Conservation (phyloP, 257 asterid genomes). For the Capsicum chinense region DNA sequence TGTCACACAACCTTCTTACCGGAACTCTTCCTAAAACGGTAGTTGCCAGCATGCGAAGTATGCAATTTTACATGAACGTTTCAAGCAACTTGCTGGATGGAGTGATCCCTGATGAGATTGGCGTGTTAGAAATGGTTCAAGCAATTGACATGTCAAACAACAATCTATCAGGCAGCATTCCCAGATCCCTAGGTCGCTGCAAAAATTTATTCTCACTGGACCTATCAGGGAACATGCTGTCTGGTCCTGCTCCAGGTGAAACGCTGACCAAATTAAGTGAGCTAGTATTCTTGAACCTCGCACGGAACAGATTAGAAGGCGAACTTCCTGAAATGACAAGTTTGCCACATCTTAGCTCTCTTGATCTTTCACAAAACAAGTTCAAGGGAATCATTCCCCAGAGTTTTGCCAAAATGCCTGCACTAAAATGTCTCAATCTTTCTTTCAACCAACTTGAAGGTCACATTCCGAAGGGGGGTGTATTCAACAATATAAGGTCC, state of each 20-base stretch:
- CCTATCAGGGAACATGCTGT: slow-evolving; percentile 61
- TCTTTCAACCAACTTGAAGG: slow-evolving; percentile 79
- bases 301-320: slow-evolving; percentile 62
- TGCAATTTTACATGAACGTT: slow-evolving; percentile 69
- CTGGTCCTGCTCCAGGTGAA: slow-evolving; percentile 50
- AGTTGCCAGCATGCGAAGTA: slow-evolving; percentile 56
- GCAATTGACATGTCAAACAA: slow-evolving; percentile 69
- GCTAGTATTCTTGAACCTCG: slow-evolving; percentile 59
- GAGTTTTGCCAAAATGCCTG: slow-evolving; percentile 47
- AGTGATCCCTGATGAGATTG: slow-evolving; percentile 64
- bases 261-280: slow-evolving; percentile 47
- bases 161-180: slow-evolving; percentile 61
- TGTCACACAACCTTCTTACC: slow-evolving; percentile 60
- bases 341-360: slow-evolving; percentile 45
- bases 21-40: slow-evolving; percentile 58
- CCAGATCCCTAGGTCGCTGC: slow-evolving; percentile 58
- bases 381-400: slow-evolving; percentile 69
- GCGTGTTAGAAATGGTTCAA: slow-evolving; percentile 73
- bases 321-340: slow-evolving; percentile 55
- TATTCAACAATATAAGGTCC: slow-evolving; percentile 41
- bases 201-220: slow-evolving; percentile 63
- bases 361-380: slow-evolving; percentile 74
- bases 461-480: slow-evolving; percentile 57
- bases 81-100: slow-evolving; percentile 66
- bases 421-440: slow-evolving; percentile 65